Base-by-base conservation (phyloP, 257 asterid species). In the Salvia splendens region DNA sequence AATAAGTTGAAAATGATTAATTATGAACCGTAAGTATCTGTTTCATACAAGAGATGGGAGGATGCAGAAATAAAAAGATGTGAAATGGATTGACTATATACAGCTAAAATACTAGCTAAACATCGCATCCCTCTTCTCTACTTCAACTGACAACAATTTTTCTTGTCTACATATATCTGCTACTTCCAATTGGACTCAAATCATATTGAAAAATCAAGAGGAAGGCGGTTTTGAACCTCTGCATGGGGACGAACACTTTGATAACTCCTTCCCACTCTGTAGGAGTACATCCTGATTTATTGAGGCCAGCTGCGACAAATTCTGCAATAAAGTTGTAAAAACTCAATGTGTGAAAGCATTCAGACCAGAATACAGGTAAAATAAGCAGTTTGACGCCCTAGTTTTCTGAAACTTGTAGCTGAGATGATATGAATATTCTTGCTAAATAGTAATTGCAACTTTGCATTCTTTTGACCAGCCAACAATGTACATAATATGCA, bases 251-350 rank as follows among this genome's bases (percentile, higher is more conserved):
- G 89, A 78, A 41, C 84, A 62, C 75, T 84, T 91, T 7, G 94
- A 79, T 30, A 85, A 50, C 51, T 82, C 87, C 67, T 82, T 85
- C 66, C 84, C 95, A 73, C 85, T 91, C 69, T 86, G 98, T 64
- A 87, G 67, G 57, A 89, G 89, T 82, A 89, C 93, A 52, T 87
- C 97, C 65, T 85, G 97, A 68, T 92, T 92, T 73, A 92, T 87
- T 16, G 96, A 83, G 3, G 98, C 98, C 54, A 92, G 79, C 82
- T 89, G 98, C 4, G 98, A 92, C 78, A 86, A 69, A 77, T 89
- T 92, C 98, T 92, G 98, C 78, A 69, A 71, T 35, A 40, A 28
- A 14, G 6, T n/a, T 48, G 57, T 61, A 12, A 17, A 14, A 55
- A 47, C 11, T 17, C 17, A 11, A 41, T 47, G 74, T 51, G 54